Evolutionary conservation across 2,329 filamentous ascomycete genomes (phyloP).

Genomic region (Monascus ruber): DNA sequence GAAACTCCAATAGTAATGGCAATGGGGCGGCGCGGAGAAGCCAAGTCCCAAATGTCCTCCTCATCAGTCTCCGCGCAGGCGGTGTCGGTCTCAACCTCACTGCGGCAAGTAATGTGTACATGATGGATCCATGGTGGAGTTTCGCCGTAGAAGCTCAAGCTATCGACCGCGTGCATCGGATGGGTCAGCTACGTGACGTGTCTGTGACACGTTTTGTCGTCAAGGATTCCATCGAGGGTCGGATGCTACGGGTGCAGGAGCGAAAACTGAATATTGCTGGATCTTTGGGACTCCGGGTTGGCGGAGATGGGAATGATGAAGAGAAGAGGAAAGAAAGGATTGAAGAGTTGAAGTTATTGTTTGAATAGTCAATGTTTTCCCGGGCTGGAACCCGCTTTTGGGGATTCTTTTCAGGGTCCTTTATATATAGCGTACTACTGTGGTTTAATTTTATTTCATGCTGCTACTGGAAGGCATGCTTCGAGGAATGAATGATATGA

Average conservation of each 20-base stretch:
- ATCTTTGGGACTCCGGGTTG: slow-evolving; percentile 88
- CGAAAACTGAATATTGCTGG: slow-evolving; percentile 83
- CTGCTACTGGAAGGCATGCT: no score
- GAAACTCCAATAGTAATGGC: neutral
- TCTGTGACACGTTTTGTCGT: slow-evolving; percentile 81
- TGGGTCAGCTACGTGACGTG: slow-evolving; percentile 84
- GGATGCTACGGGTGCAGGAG: slow-evolving; percentile 89
- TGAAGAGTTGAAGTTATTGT: slow-evolving; percentile 84
- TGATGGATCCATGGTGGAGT: slow-evolving; percentile 99
- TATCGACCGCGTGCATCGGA: slow-evolving; percentile 92
- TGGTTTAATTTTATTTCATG: neutral
- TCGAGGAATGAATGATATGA: no score
- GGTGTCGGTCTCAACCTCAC: slow-evolving; percentile 92
- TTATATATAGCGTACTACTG: neutral
- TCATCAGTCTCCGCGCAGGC: slow-evolving; percentile 78
- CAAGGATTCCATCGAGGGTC: slow-evolving; percentile 80
- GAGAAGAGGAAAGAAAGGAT: slow-evolving; percentile 83
- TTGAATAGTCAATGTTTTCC: slow-evolving; percentile 31
- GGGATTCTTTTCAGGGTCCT: no score
- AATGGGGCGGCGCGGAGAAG: neutral
- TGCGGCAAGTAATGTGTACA: slow-evolving; percentile 77
- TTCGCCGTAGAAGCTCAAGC: slow-evolving; percentile 94
- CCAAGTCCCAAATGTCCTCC: slow-evolving; percentile 44
- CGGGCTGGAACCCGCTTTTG: no score
- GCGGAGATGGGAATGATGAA: slow-evolving; percentile 78